Conservation (phyloP, 805 yeast species). For the Nakazawaea populi region DNA sequence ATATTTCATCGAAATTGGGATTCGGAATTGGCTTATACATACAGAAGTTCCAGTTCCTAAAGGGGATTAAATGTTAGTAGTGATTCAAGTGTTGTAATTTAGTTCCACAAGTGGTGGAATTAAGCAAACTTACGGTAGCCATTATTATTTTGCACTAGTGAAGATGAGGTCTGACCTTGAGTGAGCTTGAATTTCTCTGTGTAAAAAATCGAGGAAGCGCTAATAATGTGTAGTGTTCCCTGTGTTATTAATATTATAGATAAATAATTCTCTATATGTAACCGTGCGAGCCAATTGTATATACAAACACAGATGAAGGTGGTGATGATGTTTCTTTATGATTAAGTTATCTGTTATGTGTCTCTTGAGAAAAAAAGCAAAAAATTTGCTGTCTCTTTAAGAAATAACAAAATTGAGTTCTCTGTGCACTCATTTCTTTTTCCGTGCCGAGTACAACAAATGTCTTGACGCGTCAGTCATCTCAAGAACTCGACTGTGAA, state of each 20-base stretch:
- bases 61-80: background rate
- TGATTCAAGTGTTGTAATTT: background rate
- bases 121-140: background rate
- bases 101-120: background rate
- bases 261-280: too few relatives aligned
- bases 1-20: background rate
- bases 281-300: too few relatives aligned
- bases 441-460: background rate
- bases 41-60: slow-evolving; percentile 16
- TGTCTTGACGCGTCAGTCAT: too few relatives aligned
- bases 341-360: too few relatives aligned
- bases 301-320: too few relatives aligned
- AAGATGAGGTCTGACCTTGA: background rate
- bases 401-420: background rate
- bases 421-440: background rate
- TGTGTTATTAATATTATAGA: too few relatives aligned
- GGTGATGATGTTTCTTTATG: too few relatives aligned
- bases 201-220: too few relatives aligned
- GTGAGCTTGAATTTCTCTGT: background rate
- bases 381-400: background rate
- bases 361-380: background rate
- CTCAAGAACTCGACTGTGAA: too few relatives aligned
- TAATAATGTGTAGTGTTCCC: too few relatives aligned
- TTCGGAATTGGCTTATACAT: slow-evolving; percentile 3
- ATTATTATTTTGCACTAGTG: background rate